Evolutionary conservation across 2,329 filamentous ascomycete genomes (phyloP), one percentile per base, ranked within the genome.

Genomic region (Pyricularia grisea): DNA sequence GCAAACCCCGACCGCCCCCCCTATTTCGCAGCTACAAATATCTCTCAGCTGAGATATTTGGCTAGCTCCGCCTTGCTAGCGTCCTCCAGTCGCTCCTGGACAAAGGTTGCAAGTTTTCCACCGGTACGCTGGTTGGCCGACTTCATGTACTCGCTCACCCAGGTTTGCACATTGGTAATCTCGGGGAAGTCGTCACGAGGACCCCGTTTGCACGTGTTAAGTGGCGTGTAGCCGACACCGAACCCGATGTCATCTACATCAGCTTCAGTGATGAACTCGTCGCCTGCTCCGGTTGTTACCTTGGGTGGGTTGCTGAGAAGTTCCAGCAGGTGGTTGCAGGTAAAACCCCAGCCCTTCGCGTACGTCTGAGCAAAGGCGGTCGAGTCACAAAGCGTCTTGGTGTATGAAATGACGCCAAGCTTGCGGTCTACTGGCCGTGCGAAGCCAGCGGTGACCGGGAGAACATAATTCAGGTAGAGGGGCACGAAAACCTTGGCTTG

Each of bases 171-270:
- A 68, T 93, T 90, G 5, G 87, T 85, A 17, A 97, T 88, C 71
- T 97, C 91, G 0, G 94, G 91, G 83, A 93, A 98, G 25, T 94
- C 91, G 77, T 98, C 95, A 67, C 84, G 85, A 1, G 87, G 81
- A 4, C 87, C 82, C 70, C 89, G 89, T 77, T 90, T 92, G 81
- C 94, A 95, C 0, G 94, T 97, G 81, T 94, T 97, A 71, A 99
- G 86, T 36, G 92, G 90, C 0, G 95, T 98, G 80, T 97, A 99
- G 10, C 93, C 94, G 72, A 97, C 89, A 30, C 95, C 95, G 76
- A 99, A 99, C 31, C 92, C 90, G 73, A 97, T 89, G 77, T 99
- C 95, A 74, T 99, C 95, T 30, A 97, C 92, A 75, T 98, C 94
- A 3, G 93, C 90, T 77, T 98, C 95, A 12, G 88, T 87, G 72